phyloP scores from a whole-genome alignment of 371 early-diverging fungal species.

The Mucor irregularis region DNA sequence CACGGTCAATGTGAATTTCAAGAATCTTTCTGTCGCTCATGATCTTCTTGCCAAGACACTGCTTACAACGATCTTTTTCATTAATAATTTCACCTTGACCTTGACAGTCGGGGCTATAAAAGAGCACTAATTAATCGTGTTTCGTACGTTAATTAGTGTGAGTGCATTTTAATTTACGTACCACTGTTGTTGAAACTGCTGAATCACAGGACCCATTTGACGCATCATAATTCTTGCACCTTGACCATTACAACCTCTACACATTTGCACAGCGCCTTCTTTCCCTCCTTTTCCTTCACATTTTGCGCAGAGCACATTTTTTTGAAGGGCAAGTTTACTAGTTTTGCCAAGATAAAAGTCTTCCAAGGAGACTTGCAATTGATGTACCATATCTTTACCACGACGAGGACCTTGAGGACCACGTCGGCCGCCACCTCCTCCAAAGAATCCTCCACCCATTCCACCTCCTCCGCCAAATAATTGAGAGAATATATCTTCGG shows the following conservation, averaged over 20 bases:
- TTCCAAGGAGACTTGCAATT: slow-evolving; percentile 86
- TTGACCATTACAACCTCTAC: slow-evolving; percentile 78
- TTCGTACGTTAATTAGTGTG: too few relatives aligned
- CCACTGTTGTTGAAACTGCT: slow-evolving; percentile 85
- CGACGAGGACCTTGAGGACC: slow-evolving; percentile 33
- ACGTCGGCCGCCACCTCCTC: slow-evolving; percentile 58
- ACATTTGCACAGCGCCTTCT: slow-evolving; percentile 68
- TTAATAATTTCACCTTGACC: slow-evolving; percentile 90
- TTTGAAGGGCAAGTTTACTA: slow-evolving; percentile 87
- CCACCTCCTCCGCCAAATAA: slow-evolving; percentile 64
- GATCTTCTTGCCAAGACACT: slow-evolving; percentile 88
- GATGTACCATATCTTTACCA: slow-evolving; percentile 77
- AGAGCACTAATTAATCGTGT: too few relatives aligned
- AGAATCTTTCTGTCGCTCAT: slow-evolving; percentile 79
- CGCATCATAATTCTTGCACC: slow-evolving; percentile 85
- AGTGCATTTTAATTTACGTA: too few relatives aligned
- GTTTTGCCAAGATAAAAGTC: slow-evolving; percentile 94
- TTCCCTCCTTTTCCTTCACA: slow-evolving; percentile 86
- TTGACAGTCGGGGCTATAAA: slow-evolving; percentile 72
- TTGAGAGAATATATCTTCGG: slow-evolving; percentile 48
- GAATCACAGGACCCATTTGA: slow-evolving; percentile 97
- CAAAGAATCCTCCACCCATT: slow-evolving; percentile 67
- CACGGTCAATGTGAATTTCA: slow-evolving; percentile 86
- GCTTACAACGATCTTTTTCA: slow-evolving; percentile 86
- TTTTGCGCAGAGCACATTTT: slow-evolving; percentile 78